Evolutionary conservation across 768 basidiomycete genomes (phyloP).

Genomic region (Calvatia gigantea): DNA sequence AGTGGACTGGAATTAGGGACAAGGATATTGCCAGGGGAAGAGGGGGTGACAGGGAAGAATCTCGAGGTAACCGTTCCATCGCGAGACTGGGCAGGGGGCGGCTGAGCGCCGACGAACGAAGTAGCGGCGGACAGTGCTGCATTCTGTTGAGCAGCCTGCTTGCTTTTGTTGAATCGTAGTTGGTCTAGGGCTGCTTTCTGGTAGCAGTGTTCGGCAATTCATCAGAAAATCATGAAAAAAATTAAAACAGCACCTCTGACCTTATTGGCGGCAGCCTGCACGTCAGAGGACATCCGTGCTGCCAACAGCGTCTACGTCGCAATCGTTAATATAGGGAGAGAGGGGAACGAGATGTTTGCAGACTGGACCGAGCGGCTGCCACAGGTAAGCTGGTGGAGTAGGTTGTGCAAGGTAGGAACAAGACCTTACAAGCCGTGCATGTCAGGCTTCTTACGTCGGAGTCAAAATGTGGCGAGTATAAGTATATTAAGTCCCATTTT

Average conservation of each 20-base stretch:
- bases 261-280: constrained; percentile 45
- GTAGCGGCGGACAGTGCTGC: constrained; percentile 21
- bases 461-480: constrained; percentile 45
- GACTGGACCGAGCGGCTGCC: constrained; percentile 26
- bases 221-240: constrained; percentile 12
- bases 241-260: constrained; percentile 32
- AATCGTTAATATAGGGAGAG: constrained; percentile 18
- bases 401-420: constrained; percentile 10
- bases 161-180: constrained; percentile 41
- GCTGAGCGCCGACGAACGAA: constrained; percentile 23
- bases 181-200: constrained; percentile 45
- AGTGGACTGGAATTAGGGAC: constrained; percentile 77
- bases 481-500: constrained; percentile 2
- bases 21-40: constrained; percentile 54
- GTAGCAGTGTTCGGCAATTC: constrained; percentile 19
- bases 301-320: constrained; percentile 11
- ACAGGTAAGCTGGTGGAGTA: constrained; percentile 15
- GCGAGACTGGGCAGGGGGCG: constrained; percentile 65
- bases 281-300: constrained; percentile 44
- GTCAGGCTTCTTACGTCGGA: constrained; percentile 40
- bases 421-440: constrained; percentile 14
- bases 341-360: constrained; percentile 15
- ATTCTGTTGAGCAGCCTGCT: constrained; percentile 24
- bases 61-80: constrained; percentile 69
- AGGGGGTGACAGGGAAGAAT: constrained; percentile 48